Conservation (phyloP, 192 early-diverging fungal species). For the Chytriomyces sp. region DNA sequence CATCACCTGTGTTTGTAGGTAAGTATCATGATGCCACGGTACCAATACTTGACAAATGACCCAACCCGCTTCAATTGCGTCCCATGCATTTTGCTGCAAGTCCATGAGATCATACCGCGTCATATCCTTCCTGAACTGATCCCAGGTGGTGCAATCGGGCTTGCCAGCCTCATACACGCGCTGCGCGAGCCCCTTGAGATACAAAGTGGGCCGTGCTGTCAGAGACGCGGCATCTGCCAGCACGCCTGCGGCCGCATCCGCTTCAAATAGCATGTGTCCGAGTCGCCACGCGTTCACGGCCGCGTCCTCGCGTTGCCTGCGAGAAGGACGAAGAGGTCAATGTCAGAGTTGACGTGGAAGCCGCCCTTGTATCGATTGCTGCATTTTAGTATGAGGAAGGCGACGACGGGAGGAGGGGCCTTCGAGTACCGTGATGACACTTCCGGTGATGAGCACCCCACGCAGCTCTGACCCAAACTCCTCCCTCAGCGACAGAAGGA, state of each 20-base stretch:
- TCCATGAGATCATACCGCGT: conserved; percentile 23
- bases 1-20: conserved; percentile 20
- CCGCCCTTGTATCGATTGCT: too few species aligned
- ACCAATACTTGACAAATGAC: too few species aligned
- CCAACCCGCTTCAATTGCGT: conserved; percentile 33
- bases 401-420: too few species aligned
- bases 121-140: conserved; percentile 2
- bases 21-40: too few species aligned
- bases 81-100: conserved; percentile 30
- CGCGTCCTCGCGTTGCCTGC: conserved; percentile 30
- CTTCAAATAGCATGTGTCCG: conserved; percentile 26
- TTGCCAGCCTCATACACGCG: conserved; percentile 8
- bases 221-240: not conserved
- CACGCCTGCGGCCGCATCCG: not conserved
- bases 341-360: conserved; percentile 27
- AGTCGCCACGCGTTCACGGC: conserved; percentile 30
- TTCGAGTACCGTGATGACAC: too few species aligned
- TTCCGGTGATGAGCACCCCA: conserved; percentile 14
- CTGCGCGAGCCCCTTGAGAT: not conserved
- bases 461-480: conserved; percentile 5
- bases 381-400: too few species aligned
- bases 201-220: not conserved
- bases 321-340: conserved; percentile 30
- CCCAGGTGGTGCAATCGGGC: conserved; percentile 10
- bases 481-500: not conserved